Evolutionary conservation across 1,284 basidiomycete species (phyloP).

Genomic region (Rhizopogon hawkerae): DNA sequence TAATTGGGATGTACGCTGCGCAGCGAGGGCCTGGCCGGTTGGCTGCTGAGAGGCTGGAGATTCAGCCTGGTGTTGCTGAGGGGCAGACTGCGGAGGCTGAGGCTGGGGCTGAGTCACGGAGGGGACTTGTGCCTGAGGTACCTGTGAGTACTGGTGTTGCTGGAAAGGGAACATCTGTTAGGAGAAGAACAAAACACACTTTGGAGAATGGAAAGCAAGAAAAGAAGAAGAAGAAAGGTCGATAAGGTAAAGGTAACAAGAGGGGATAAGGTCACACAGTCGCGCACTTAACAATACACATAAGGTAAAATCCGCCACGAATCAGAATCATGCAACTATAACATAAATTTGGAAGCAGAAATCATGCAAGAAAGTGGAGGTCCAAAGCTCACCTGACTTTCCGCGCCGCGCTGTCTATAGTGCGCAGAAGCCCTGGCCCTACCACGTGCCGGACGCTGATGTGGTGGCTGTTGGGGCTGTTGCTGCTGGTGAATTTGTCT

Average conservation of each 20-base stretch:
- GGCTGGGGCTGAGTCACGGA: neutral
- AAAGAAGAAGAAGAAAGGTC: neutral
- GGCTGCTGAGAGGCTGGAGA: neutral
- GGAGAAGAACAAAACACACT: neutral
- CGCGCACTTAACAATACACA: too few relatives aligned
- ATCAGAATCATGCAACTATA: too few relatives aligned
- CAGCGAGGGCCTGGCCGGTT: neutral
- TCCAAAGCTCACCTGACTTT: neutral
- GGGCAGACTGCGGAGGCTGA: neutral
- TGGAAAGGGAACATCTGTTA: neutral
- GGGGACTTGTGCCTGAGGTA: neutral
- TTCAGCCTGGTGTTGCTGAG: too few relatives aligned
- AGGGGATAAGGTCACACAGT: too few relatives aligned
- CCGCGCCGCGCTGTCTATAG: neutral
- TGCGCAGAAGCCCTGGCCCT: neutral
- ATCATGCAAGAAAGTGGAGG: neutral
- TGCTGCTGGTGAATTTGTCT: conserved; percentile 2
- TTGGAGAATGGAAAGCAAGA: neutral
- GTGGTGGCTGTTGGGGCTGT: neutral
- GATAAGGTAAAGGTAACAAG: neutral
- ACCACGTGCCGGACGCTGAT: conserved; percentile 8
- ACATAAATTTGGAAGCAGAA: neutral
- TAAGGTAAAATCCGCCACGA: neutral
- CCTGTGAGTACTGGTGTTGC: neutral
- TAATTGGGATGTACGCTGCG: neutral